phyloP scores from a whole-genome alignment of 345 rosid genomes.

The Populus tremula region DNA sequence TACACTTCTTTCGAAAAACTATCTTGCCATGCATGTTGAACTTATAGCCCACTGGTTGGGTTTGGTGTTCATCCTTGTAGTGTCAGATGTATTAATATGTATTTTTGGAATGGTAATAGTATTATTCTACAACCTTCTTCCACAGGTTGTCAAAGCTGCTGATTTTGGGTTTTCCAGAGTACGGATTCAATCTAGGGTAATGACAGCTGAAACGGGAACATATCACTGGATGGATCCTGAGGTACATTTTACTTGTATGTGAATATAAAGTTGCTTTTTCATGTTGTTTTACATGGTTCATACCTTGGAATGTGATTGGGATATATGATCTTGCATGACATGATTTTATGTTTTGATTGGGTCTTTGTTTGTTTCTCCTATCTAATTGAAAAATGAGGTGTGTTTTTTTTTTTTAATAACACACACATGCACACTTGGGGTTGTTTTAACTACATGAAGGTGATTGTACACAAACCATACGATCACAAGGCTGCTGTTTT shows the following conservation, averaged over 20 bases:
- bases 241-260: slow-evolving; percentile 37
- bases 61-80: not conserved
- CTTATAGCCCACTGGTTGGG: not conserved
- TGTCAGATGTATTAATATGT: not conserved
- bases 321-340: slow-evolving; percentile 13
- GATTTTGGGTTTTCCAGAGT: slow-evolving; percentile 99
- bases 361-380: not conserved
- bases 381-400: too few species aligned
- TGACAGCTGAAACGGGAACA: slow-evolving; percentile 99
- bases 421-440: not conserved
- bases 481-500: too few species aligned
- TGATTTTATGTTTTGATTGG: not conserved
- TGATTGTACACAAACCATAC: too few species aligned
- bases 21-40: not conserved
- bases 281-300: slow-evolving; percentile 8
- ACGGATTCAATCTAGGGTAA: slow-evolving; percentile 82
- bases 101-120: not conserved
- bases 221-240: slow-evolving; percentile 99
- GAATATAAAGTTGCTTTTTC: not conserved
- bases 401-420: too few species aligned
- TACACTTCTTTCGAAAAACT: not conserved
- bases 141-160: slow-evolving; percentile 92
- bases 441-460: too few species aligned
- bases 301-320: slow-evolving; percentile 5
- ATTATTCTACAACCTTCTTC: not conserved